phyloP scores from a whole-genome alignment of 805 yeast genomes.

The Teunomyces barrocoloradensis region DNA sequence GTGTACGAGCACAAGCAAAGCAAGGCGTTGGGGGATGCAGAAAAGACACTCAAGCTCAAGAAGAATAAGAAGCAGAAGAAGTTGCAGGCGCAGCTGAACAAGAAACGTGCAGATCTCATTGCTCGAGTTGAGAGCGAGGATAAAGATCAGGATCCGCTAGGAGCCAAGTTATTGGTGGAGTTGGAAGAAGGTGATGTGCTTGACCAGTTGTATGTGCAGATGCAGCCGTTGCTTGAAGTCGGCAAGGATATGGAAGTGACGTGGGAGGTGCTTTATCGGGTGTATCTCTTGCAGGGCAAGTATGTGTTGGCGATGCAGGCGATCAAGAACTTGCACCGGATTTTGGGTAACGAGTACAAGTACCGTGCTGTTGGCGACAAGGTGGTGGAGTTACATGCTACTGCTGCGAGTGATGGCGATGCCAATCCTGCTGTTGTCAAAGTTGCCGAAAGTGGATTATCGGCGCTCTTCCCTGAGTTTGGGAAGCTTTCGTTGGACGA shows the following conservation, averaged over 20 bases:
- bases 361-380: conserved; percentile 23
- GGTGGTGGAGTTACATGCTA: conserved; percentile 30
- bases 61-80: conserved; percentile 52
- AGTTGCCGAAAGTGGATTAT: conserved; percentile 38
- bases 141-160: conserved; percentile 61
- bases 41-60: conserved; percentile 15
- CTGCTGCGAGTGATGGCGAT: conserved; percentile 30
- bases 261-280: conserved; percentile 44
- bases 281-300: conserved; percentile 42
- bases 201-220: conserved; percentile 40
- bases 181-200: conserved; percentile 38
- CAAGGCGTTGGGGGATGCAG: conserved; percentile 18
- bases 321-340: conserved; percentile 40
- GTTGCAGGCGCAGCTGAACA: conserved; percentile 47
- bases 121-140: conserved; percentile 42
- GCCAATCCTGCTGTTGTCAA: conserved; percentile 47
- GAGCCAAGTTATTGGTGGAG: conserved; percentile 39
- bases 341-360: conserved; percentile 18
- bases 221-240: conserved; percentile 41
- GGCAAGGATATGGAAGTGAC: conserved; percentile 38
- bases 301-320: conserved; percentile 47
- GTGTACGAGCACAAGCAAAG: conserved; percentile 24
- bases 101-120: conserved; percentile 54
- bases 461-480: conserved; percentile 33
- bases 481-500: conserved; percentile 15